These are phyloP conservation scores for Aspergillus luchuensis DNA, from an alignment of 2,329 filamentous ascomycete species.

Conservation along the genomic window DNA sequence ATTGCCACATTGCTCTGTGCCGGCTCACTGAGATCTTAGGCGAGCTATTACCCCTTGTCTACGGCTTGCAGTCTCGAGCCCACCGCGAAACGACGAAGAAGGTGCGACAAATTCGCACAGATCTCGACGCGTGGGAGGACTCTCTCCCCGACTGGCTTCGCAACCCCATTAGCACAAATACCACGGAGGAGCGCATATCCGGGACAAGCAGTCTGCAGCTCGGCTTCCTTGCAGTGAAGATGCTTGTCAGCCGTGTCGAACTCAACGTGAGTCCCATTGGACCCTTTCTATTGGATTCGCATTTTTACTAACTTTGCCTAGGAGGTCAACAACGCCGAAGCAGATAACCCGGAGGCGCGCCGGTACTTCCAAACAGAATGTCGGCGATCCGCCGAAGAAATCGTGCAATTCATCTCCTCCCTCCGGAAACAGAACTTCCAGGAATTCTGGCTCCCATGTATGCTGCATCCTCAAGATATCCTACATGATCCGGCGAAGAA, in stretches of 20 bases:
- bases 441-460: constrained; percentile 57
- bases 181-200: constrained; percentile 38
- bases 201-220: constrained; percentile 50
- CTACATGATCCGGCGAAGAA: background rate
- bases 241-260: constrained; percentile 51
- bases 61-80: constrained; percentile 47
- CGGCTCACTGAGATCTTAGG: constrained; percentile 51
- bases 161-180: constrained; percentile 28
- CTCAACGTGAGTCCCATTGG: constrained; percentile 43
- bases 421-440: constrained; percentile 51
- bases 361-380: constrained; percentile 52
- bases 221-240: constrained; percentile 48
- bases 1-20: constrained; percentile 57
- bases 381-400: constrained; percentile 47
- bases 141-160: constrained; percentile 48
- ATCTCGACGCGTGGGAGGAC: constrained; percentile 50
- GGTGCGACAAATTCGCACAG: constrained; percentile 48
- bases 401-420: constrained; percentile 53
- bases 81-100: constrained; percentile 49
- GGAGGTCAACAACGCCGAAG: constrained; percentile 47
- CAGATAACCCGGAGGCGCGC: constrained; percentile 51
- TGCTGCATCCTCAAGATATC: constrained; percentile 15
- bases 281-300: background rate
- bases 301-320: constrained; percentile 20
- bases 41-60: constrained; percentile 49